Evolutionary conservation across 2,329 filamentous ascomycete species (phyloP).

Genomic region (Colletotrichum higginsianum): DNA sequence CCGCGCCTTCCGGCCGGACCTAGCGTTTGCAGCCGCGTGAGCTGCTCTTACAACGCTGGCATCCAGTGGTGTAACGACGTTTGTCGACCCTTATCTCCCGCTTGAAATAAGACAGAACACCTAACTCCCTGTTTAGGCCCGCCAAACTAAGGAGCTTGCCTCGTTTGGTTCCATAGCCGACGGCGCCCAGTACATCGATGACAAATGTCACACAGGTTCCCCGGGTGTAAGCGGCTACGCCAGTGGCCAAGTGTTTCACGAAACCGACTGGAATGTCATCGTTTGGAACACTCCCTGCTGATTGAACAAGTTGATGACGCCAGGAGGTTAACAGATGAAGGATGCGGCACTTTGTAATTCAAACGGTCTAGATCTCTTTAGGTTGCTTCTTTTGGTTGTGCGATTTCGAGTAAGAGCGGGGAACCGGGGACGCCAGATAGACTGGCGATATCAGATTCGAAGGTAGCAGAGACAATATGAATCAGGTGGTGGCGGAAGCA

Average conservation of each 20-base stretch:
- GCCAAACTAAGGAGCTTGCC: background rate
- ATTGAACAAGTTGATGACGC: background rate
- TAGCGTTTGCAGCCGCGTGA: too few relatives aligned
- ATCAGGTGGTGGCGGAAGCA: too few relatives aligned
- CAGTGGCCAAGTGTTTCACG: slow-evolving; percentile 16
- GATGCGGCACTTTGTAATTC: background rate
- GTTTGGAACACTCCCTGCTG: slow-evolving; percentile 10
- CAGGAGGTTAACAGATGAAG: background rate
- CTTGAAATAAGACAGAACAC: background rate
- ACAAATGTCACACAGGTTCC: background rate
- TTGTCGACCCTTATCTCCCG: background rate
- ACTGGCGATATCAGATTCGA: too few relatives aligned
- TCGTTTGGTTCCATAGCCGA: slow-evolving; percentile 23
- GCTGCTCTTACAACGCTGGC: too few relatives aligned
- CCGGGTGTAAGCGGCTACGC: background rate
- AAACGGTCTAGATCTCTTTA: background rate
- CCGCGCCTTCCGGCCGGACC: too few relatives aligned
- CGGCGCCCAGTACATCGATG: slow-evolving; percentile 19
- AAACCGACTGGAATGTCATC: slow-evolving; percentile 17
- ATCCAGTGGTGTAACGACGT: too few relatives aligned
- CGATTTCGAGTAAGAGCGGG: background rate
- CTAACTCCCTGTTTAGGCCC: background rate
- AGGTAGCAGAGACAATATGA: too few relatives aligned
- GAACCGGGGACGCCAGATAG: too few relatives aligned
- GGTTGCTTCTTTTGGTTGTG: background rate